These are phyloP conservation scores for Capsicum chinense DNA, from an alignment of 257 asterid species.

Conservation along the genomic window DNA sequence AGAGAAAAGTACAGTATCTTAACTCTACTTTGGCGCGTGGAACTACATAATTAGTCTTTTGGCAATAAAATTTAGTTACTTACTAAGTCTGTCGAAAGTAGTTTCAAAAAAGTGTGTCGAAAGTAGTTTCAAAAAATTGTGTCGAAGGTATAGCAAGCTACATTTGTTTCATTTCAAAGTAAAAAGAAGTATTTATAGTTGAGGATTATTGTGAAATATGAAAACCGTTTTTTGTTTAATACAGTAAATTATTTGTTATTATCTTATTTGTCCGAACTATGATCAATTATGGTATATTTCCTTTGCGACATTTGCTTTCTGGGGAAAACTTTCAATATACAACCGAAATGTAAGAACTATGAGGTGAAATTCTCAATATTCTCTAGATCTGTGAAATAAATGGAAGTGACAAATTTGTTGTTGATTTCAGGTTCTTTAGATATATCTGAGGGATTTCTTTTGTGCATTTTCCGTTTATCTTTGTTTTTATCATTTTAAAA, in stretches of 20 bases:
- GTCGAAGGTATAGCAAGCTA: not conserved
- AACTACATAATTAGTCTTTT: not conserved
- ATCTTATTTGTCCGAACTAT: not conserved
- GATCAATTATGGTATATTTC: not conserved
- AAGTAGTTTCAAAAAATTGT: not conserved
- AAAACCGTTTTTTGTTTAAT: slow-evolving; percentile 5
- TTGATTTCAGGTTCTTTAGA: slow-evolving; percentile 17
- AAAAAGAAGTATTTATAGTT: slow-evolving; percentile 15
- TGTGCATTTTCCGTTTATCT: not conserved
- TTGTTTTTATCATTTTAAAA: not conserved
- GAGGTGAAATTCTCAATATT: slow-evolving; percentile 18
- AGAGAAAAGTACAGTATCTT: not conserved
- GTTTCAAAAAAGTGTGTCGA: not conserved
- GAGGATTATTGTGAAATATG: slow-evolving; percentile 14
- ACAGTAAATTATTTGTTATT: not conserved
- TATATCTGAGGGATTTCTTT: not conserved
- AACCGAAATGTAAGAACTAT: not conserved
- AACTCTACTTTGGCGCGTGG: not conserved
- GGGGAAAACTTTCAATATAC: not conserved
- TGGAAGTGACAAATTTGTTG: not conserved
- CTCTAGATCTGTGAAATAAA: slow-evolving; percentile 24
- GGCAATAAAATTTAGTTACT: not conserved
- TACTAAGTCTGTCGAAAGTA: not conserved
- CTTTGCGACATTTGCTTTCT: not conserved
- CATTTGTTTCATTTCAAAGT: slow-evolving; percentile 10